These are phyloP conservation scores for Lasiodiplodia theobromae DNA, from an alignment of 2,329 filamentous ascomycete species.

Conservation along the genomic window DNA sequence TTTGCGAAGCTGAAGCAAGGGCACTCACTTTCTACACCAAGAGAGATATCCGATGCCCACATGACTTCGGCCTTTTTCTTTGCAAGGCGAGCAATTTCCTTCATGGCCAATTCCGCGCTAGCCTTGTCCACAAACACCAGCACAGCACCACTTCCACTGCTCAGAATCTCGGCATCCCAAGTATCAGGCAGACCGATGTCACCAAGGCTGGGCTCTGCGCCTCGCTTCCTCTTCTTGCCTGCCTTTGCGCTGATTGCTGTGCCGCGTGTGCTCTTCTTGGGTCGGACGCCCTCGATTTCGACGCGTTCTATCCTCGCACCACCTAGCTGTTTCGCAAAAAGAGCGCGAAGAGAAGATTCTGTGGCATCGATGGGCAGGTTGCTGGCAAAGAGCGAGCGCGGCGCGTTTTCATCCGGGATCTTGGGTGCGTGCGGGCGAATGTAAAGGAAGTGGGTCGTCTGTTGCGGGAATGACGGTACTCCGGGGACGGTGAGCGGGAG, in stretches of 20 bases:
- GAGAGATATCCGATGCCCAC: constrained; percentile 66
- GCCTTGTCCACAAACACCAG: constrained; percentile 83
- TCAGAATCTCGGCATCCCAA: constrained; percentile 75
- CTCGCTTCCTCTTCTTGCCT: constrained; percentile 65
- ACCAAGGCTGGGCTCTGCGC: constrained; percentile 45
- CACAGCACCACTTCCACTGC: constrained; percentile 79
- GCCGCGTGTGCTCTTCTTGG: constrained; percentile 43
- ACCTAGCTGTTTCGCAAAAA: constrained; percentile 78
- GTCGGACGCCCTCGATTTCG: constrained; percentile 71
- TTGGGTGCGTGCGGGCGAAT: constrained; percentile 79
- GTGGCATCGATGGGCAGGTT: constrained; percentile 89
- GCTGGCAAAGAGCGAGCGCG: constrained; percentile 84
- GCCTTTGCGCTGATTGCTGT: constrained; percentile 37
- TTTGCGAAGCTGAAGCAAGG: neutral
- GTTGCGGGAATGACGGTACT: constrained; percentile 65
- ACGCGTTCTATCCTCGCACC: constrained; percentile 80
- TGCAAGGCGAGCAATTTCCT: constrained; percentile 70
- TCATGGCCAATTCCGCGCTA: constrained; percentile 78
- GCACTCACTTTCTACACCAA: constrained; percentile 61
- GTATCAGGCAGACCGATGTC: constrained; percentile 67
- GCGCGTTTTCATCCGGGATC: constrained; percentile 70
- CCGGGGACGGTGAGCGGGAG: constrained; percentile 73
- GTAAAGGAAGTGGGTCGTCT: constrained; percentile 82
- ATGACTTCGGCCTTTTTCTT: constrained; percentile 65
- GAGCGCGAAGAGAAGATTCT: constrained; percentile 73